Conservation (phyloP, 2,329 filamentous ascomycete species). For the Arthrobotrys musiformis region DNA sequence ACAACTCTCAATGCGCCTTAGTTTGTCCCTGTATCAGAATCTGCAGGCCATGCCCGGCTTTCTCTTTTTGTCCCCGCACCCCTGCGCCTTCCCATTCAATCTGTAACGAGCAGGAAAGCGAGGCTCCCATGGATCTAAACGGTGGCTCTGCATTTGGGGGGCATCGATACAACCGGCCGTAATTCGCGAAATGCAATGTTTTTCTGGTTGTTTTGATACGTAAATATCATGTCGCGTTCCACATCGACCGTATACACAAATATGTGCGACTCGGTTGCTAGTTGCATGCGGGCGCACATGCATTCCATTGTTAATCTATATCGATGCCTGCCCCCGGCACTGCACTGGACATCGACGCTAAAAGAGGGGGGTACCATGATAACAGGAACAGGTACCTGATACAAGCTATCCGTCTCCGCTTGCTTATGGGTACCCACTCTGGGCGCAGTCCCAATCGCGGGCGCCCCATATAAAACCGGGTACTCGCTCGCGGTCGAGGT, state of each 20-base stretch:
- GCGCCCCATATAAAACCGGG: slow-evolving; percentile 29
- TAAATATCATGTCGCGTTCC: slow-evolving; percentile 45
- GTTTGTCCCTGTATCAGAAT: slow-evolving; percentile 55
- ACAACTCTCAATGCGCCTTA: slow-evolving; percentile 33
- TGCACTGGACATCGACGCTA: slow-evolving; percentile 22
- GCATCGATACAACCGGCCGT: slow-evolving; percentile 1
- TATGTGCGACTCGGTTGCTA: slow-evolving; percentile 33
- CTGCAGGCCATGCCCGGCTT: slow-evolving; percentile 37
- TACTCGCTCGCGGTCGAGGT: slow-evolving; percentile 36
- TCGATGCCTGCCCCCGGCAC: slow-evolving; percentile 3
- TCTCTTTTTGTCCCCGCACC: slow-evolving; percentile 39
- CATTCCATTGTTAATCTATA: slow-evolving; percentile 10
- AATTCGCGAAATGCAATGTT: no score
- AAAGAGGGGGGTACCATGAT: slow-evolving; percentile 25
- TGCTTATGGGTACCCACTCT: slow-evolving; percentile 21
- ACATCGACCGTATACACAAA: not conserved
- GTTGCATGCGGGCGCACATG: slow-evolving; percentile 7
- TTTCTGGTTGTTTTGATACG: slow-evolving; percentile 25
- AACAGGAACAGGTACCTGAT: slow-evolving; percentile 44
- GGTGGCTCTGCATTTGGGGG: slow-evolving; percentile 7
- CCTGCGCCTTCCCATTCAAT: slow-evolving; percentile 49
- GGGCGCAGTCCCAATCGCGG: slow-evolving; percentile 6
- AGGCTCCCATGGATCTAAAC: slow-evolving; percentile 10
- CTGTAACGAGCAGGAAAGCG: slow-evolving; percentile 42
- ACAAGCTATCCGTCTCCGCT: slow-evolving; percentile 31